phyloP scores from a whole-genome alignment of 1,284 basidiomycete genomes.

The Cutaneotrichosporon cavernicola region DNA sequence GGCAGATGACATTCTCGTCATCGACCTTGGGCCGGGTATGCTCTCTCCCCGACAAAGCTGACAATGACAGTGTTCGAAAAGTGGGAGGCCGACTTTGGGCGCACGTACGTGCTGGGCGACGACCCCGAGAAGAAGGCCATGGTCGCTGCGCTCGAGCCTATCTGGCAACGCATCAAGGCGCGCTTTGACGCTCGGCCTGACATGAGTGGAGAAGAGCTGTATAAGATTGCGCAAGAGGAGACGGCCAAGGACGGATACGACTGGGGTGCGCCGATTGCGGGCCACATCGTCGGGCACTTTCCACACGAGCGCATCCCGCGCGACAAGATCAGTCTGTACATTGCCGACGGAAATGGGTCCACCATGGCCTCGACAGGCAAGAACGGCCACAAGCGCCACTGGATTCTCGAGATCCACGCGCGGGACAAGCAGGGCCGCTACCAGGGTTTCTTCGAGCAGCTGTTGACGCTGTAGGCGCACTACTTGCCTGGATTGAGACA shows the following conservation, averaged over 20 bases:
- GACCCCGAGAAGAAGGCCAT: constrained; percentile 20
- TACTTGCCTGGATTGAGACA: background rate
- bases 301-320: constrained; percentile 27
- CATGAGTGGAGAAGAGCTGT: constrained; percentile 26
- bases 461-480: constrained; percentile 9
- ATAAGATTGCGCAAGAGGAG: constrained; percentile 10
- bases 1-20: constrained; percentile 25
- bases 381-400: constrained; percentile 21
- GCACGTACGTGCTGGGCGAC: constrained; percentile 25
- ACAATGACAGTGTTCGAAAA: constrained; percentile 19
- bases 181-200: constrained; percentile 16
- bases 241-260: constrained; percentile 12
- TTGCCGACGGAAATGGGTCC: constrained; percentile 14
- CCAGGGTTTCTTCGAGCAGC: constrained; percentile 28
- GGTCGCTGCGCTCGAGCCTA: constrained; percentile 22
- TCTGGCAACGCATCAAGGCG: constrained; percentile 21
- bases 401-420: constrained; percentile 25
- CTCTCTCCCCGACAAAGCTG: background rate
- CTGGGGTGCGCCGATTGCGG: constrained; percentile 22
- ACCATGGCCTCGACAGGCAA: constrained; percentile 17
- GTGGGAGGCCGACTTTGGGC: constrained; percentile 28
- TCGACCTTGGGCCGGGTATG: constrained; percentile 23
- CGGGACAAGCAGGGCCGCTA: constrained; percentile 13
- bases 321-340: constrained; percentile 27
- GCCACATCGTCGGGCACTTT: constrained; percentile 23